Base-by-base conservation (phyloP, 176 grass and related monocot species). In the Avena insularis region DNA sequence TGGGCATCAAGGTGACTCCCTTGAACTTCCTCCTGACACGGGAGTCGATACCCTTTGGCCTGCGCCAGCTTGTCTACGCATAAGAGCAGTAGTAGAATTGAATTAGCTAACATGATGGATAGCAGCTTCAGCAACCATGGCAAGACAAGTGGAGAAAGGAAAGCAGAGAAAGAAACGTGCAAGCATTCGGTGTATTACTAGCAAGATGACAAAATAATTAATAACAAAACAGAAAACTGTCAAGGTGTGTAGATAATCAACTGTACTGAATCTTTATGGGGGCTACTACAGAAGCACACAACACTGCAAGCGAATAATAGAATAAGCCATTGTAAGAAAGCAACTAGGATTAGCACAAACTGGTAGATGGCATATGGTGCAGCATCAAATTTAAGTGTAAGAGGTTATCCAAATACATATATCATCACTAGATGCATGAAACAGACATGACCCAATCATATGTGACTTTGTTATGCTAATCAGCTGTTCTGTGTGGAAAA, bases 1-100 rank as follows among this genome's bases (percentile, higher is more conserved):
- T 94, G 53, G 92, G 90, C 90, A 92, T 92, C 80, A 97, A 80
- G 27, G 89, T 91, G 46, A 53, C 71, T 81, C 92, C 92, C 57
- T 84, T 94, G 92, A 97, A 97, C 90, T 94, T 94, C 23, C 90
- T 92, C 76, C 88, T 88, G 19, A 94, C 90, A 31, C 92, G 82
- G 8, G 92, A 97, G 10, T 97, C 94, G 27, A 97, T 91, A 90
- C 94, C 86, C 92, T 97, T 94, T 1, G 88, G 94, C 90, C 92
- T 92, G 59, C 90, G 88, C 92, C 94, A 97, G 70, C 87, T 97
- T 76, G 90, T 56, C 90, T 92, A 72, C 31, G 45, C 48, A 13
- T 73, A 17, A 33, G 25, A 77, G 50, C 21, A 79, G 56, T 2
- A 76, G 46, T 9, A 48, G 1, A 79, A 1, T 8, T 79, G n/a